Base-by-base conservation (phyloP, 192 early-diverging fungal species). In the Ambispora gerdemannii region DNA sequence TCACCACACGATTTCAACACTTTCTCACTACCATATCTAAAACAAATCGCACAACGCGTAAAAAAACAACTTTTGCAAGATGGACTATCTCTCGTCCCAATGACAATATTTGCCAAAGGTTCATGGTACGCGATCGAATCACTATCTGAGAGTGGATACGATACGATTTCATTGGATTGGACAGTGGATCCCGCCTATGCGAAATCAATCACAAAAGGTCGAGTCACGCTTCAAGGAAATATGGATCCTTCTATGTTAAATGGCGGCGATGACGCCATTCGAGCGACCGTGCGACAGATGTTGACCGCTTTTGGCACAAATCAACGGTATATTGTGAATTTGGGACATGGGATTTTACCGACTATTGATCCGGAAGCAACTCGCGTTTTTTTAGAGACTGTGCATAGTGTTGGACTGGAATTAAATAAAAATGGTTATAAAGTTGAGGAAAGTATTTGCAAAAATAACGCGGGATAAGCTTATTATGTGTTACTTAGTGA, bases 311-410 rank as follows among this genome's bases (percentile, higher is more conserved):
- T 98, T 79, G 92, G 94, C 34, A 81, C 76, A 31, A 77, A 80
- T 47, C 51, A 73, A 32, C 80, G 83, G 55, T 94, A 95, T 67
- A 95, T 99, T 78, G 97, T 89, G 35, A 99, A 99, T 73, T 78
- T 99, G 56, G 97, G 97, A 30, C 97, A 99, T 78, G 97, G 97
- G 13, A 95, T 97, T 86, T 85, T 93, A 73, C 97, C 95, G 15
- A 83, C 82, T 27, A 87, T 90, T 56, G 84, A 88, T 70, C 90
- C 90, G 0, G 90, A 93, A 73, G 83, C 79, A 19, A 76, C 88
- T 62, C 81, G 80, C 25, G 80, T 87, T 47, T 93, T 89, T 72
- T 74, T 93, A 43, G 86, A 89, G 71, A 80, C 86, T 3, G 87
- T 91, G 3, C 88, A 89, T 61, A 71, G 82, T 28, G 81, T 87